phyloP scores from a whole-genome alignment of 139 green algal genomes.

The Coccomyxa sp. region DNA sequence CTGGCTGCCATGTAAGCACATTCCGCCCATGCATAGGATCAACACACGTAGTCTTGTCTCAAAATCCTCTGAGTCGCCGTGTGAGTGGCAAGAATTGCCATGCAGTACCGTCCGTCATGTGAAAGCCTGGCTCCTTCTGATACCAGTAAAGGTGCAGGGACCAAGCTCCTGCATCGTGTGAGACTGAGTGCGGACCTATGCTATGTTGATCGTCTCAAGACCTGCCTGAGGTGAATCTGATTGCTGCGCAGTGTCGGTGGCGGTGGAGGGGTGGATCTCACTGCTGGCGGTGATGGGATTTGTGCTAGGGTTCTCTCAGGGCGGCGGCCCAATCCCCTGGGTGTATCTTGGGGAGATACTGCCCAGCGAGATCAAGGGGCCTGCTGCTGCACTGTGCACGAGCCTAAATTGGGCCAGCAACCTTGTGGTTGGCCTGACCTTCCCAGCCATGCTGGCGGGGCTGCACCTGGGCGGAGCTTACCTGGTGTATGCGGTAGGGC shows the following conservation, averaged over 20 bases:
- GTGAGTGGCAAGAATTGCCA: too few species aligned
- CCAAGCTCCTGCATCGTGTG: background rate
- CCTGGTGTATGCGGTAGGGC: slow-evolving; percentile 35
- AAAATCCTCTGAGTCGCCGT: too few species aligned
- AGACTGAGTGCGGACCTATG: too few species aligned
- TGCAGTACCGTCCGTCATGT: too few species aligned
- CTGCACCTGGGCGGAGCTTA: slow-evolving; percentile 49
- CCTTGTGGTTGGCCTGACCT: slow-evolving; percentile 45
- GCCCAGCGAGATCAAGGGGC: slow-evolving; percentile 60
- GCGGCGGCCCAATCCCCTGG: slow-evolving; percentile 70
- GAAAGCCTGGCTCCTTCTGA: too few species aligned
- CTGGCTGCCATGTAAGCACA: slow-evolving; percentile 22
- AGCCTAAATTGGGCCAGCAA: slow-evolving; percentile 46
- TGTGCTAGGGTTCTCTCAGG: slow-evolving; percentile 64
- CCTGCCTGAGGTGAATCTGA: too few species aligned
- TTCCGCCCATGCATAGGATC: too few species aligned
- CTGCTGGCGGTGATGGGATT: slow-evolving; percentile 53
- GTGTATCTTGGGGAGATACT: slow-evolving; percentile 77
- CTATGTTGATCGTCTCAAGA: too few species aligned
- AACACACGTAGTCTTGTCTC: too few species aligned
- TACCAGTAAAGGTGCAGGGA: too few species aligned
- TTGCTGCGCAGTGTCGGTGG: slow-evolving; percentile 13
- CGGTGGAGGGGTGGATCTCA: slow-evolving; percentile 20
- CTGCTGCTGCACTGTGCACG: slow-evolving; percentile 39
- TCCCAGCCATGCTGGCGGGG: slow-evolving; percentile 38